Base-by-base conservation (phyloP, 2,329 filamentous ascomycete species). In the Fusarium sp. region DNA sequence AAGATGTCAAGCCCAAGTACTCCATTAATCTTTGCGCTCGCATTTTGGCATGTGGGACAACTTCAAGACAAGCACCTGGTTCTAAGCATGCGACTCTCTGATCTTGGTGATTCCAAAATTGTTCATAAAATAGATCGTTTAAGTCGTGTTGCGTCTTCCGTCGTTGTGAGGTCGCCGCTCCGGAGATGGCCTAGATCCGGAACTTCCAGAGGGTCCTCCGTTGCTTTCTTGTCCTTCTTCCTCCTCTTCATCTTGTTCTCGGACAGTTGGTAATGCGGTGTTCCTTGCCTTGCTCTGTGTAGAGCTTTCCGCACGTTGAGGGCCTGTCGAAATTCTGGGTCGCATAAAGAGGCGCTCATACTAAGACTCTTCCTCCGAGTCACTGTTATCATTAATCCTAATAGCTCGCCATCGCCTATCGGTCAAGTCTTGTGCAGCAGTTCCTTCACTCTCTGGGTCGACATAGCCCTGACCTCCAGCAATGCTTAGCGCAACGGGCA, bases 401-500 rank as follows among this genome's bases (percentile, higher is more conserved):
- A 97, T 86, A 4, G 94, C 92, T 65, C 94, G 89, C 81, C 95
- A 97, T 73, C 93, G 87, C 68, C 94, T 87, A 66, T 90, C 92
- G 3, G 94, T 93, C 69, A 99, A 84, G 79, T 98, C 96, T 79
- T 97, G 94, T 79, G 97, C 95, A 28, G 98, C 86, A 0, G 96
- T 95, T 5, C 95, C 95, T 78, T 97, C 94, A 60, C 90, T 92
- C 79, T 97, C 95, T 0, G 93, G 92, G 78, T 98, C 95, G 42
- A 95, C 88, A 79, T 97, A 98, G 6, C 96, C 95, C 75, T 92
- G 89, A 3, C 96, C 96, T 23, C 96, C 96, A 57, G 93, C 88
- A 56, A 98, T 86, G 79, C 94, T 97, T 74, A 99, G 86, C 4
- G 93, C 92, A 2, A 98, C 96, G 0, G 96, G 96, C 77, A 99